phyloP scores from a whole-genome alignment of 345 rosid species.

The Brassica carinata region DNA sequence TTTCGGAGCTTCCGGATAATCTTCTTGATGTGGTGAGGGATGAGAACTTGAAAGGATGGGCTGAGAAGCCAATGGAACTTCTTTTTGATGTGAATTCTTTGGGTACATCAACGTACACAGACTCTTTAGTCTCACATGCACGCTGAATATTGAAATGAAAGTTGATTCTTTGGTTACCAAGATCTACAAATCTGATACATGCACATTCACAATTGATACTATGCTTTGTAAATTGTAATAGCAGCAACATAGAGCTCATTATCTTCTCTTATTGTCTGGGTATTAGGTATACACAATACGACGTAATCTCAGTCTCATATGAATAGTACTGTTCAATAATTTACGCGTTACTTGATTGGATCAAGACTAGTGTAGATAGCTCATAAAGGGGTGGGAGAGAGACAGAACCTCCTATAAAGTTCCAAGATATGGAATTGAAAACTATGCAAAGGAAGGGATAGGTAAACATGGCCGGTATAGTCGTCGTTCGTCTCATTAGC shows the following conservation, averaged over 20 bases:
- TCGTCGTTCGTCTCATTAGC: too few relatives aligned
- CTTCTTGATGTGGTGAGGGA: slow-evolving; percentile 13
- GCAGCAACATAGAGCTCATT: neutral
- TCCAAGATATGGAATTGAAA: too few relatives aligned
- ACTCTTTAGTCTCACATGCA: neutral
- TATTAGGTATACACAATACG: neutral
- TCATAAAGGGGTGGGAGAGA: too few relatives aligned
- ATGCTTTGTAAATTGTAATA: neutral
- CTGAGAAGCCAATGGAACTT: slow-evolving; percentile 13
- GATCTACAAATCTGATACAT: neutral
- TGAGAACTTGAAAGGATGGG: slow-evolving; percentile 8
- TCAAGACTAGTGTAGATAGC: too few relatives aligned
- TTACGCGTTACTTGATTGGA: too few relatives aligned
- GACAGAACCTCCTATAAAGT: too few relatives aligned
- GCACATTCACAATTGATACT: neutral
- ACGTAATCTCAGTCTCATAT: too few relatives aligned
- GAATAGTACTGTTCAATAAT: too few relatives aligned
- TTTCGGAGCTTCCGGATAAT: slow-evolving; percentile 23
- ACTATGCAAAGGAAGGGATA: too few relatives aligned
- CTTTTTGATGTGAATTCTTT: neutral
- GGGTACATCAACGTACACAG: neutral
- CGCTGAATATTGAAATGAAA: too few relatives aligned
- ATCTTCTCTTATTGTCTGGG: neutral
- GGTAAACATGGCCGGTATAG: too few relatives aligned
- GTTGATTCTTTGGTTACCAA: too few relatives aligned